Conservation (phyloP, 768 basidiomycete genomes). For the Guyanaporus albipodus region DNA sequence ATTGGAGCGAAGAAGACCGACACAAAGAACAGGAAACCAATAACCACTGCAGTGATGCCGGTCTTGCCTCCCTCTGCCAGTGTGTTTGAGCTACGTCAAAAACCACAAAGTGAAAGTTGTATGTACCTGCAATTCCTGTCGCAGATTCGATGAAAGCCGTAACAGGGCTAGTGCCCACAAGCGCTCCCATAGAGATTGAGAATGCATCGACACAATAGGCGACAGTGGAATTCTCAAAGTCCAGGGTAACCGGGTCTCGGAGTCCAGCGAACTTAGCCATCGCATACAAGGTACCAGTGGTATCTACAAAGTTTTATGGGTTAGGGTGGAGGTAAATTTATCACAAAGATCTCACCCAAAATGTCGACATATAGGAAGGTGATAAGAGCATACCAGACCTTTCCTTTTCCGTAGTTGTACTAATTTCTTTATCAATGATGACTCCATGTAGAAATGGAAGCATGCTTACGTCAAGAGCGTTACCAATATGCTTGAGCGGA, state of each 20-base stretch:
- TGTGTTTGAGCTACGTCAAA: slow-evolving; percentile 5
- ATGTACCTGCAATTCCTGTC: slow-evolving; percentile 68
- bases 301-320: slow-evolving; percentile 24
- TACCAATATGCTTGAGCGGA: slow-evolving; percentile 55
- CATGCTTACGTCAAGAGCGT: slow-evolving; percentile 57
- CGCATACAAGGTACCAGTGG: slow-evolving; percentile 74
- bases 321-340: not conserved
- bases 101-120: not conserved
- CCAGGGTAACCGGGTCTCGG: slow-evolving; percentile 76
- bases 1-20: slow-evolving; percentile 87
- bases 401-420: slow-evolving; percentile 57
- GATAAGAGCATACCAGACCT: slow-evolving; percentile 82
- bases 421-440: slow-evolving; percentile 23
- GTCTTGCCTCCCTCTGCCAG: slow-evolving; percentile 79
- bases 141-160: slow-evolving; percentile 83
- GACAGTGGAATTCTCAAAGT: slow-evolving; percentile 80
- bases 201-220: slow-evolving; percentile 85
- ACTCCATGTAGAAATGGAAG: not conserved
- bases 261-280: slow-evolving; percentile 93
- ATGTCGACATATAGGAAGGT: slow-evolving; percentile 92
- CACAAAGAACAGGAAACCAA: slow-evolving; percentile 74
- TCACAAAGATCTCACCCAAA: slow-evolving; percentile 48
- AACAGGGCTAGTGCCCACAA: slow-evolving; percentile 77
- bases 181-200: slow-evolving; percentile 74
- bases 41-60: slow-evolving; percentile 71